phyloP scores from a whole-genome alignment of 441 rosid genomes.

The Viola pubescens region DNA sequence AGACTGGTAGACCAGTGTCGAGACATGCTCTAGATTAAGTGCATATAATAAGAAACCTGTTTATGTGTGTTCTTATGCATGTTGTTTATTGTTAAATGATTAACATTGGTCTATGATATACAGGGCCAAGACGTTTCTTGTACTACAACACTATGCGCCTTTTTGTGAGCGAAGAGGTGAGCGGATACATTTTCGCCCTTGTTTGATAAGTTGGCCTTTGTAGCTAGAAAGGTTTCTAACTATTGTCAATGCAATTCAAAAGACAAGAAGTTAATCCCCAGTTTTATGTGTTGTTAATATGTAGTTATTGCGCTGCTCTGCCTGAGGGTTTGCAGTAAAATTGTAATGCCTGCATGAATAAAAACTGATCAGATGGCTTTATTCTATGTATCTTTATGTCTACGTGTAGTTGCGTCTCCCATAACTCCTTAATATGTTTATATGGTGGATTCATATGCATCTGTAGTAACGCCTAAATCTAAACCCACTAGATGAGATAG shows the following conservation, averaged over 20 bases:
- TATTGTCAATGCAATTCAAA: background rate
- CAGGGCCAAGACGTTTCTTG: constrained; percentile 72
- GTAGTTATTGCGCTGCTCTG: background rate
- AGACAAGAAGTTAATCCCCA: background rate
- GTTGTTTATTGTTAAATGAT: background rate
- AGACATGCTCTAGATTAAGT: background rate
- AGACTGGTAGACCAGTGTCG: background rate
- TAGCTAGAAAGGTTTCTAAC: background rate
- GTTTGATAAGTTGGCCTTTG: background rate
- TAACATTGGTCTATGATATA: constrained; percentile 6
- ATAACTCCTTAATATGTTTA: too few species aligned
- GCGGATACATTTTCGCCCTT: constrained; percentile 3
- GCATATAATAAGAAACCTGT: background rate
- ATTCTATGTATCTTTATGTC: background rate
- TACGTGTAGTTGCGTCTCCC: background rate
- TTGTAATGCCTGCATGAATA: background rate
- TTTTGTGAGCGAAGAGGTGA: constrained; percentile 67
- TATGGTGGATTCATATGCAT: too few species aligned
- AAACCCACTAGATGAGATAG: too few species aligned
- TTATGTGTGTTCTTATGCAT: background rate
- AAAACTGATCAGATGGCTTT: background rate
- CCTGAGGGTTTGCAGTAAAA: background rate
- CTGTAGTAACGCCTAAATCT: too few species aligned
- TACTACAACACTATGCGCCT: constrained; percentile 55
- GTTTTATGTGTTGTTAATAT: background rate